Evolutionary conservation across 257 asterid species (phyloP), one percentile per base, ranked within the genome.

Genomic region (Phtheirospermum japonicum): DNA sequence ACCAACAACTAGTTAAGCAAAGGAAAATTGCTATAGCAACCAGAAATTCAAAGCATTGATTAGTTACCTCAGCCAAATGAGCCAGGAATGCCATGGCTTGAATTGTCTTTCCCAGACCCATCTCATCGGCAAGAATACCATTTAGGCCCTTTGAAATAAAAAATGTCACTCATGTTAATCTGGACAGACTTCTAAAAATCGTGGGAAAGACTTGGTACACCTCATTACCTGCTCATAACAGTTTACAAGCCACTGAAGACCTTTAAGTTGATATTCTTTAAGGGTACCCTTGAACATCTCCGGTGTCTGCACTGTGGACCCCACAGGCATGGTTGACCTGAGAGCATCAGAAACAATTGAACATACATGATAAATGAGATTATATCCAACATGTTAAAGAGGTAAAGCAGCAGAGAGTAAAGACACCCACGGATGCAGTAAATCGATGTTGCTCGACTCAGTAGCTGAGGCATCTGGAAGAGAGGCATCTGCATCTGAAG

Each of bases 101-200:
- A 70, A 93, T 93, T 28, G 99, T 93, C 79, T 93, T 93, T 16
- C 99, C 99, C 51, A 93, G 85, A 32, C 99, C 99, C 99, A 93
- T 93, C 73, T 93, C 99, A 77, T 93, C 99, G 77, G 99, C 99
- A 78, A 93, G 96, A 79, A 93, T 93, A 71, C 99, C 99, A 82
- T 93, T 93, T 68, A 93, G 82, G 69, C 97, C 96, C 97, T 91
- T 68, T 48, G 4, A 14, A 67, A 58, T 23, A 10, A 69, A 48
- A 73, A 36, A 53, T 57, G 58, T 43, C 17, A 23, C 37, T 57
- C 64, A 70, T 63, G 61, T 57, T 59, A 70, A 68, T 43, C 62
- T 17, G 23, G 49, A 63, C 9, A 56, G 37, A 62, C 62, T 71
- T 45, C 14, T 63, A 49, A 51, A 20, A 60, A n/a, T n/a, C 40